Evolutionary conservation across 352 stramenopile genomes (phyloP).

Genomic region (Peronosclerospora sorghi): DNA sequence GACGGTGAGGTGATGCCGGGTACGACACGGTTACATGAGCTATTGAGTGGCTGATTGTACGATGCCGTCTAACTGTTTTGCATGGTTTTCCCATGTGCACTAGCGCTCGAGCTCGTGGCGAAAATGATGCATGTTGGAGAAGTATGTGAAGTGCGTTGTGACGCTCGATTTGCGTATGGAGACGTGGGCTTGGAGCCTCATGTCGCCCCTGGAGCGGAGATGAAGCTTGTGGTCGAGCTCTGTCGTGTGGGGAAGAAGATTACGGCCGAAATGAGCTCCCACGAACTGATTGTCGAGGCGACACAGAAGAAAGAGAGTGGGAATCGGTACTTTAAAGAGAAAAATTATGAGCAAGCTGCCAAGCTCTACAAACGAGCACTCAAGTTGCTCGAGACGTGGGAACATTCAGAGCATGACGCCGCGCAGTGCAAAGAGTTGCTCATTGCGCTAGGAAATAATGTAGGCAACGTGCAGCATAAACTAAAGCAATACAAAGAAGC

Average conservation of each 20-base stretch:
- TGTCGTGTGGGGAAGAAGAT: slow-evolving; percentile 53
- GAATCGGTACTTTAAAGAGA: slow-evolving; percentile 69
- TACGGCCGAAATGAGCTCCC: slow-evolving; percentile 60
- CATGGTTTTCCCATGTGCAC: background rate
- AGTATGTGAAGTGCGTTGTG: slow-evolving; percentile 56
- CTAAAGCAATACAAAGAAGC: slow-evolving; percentile 66
- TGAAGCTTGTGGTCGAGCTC: slow-evolving; percentile 53
- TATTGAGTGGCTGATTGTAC: too few species aligned
- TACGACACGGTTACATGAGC: slow-evolving; percentile 12
- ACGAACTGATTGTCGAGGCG: slow-evolving; percentile 61
- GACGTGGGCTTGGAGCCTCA: slow-evolving; percentile 45
- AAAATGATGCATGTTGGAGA: slow-evolving; percentile 78
- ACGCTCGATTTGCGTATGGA: slow-evolving; percentile 62
- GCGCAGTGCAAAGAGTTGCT: slow-evolving; percentile 61
- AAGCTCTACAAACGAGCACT: slow-evolving; percentile 79
- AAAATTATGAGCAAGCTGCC: slow-evolving; percentile 75
- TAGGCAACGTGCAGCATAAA: slow-evolving; percentile 73
- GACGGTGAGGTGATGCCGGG: slow-evolving; percentile 72
- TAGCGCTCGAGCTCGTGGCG: slow-evolving; percentile 61
- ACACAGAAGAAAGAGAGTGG: slow-evolving; percentile 78
- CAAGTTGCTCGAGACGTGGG: slow-evolving; percentile 69
- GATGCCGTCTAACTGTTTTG: background rate
- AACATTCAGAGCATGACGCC: slow-evolving; percentile 42
- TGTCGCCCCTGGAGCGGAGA: slow-evolving; percentile 31
- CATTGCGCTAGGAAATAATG: slow-evolving; percentile 70